phyloP scores from a whole-genome alignment of 2,329 filamentous ascomycete species.

The Colletotrichum noveboracense region DNA sequence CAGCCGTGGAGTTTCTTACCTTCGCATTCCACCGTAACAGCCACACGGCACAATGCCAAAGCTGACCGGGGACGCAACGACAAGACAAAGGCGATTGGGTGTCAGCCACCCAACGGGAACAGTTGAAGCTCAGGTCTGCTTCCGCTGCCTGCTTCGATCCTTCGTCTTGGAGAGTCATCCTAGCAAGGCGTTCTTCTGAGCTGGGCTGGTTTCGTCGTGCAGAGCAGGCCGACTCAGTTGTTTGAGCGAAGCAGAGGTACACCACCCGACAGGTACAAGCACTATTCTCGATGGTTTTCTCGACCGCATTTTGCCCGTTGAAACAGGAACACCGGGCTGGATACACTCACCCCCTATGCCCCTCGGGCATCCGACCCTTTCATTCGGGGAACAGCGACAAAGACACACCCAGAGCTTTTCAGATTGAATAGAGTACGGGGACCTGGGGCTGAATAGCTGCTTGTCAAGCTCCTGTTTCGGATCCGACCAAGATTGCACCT shows the following conservation, averaged over 20 bases:
- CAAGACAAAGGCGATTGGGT: not conserved
- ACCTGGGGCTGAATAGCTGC: not conserved
- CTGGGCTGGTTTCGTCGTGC: conserved; percentile 4
- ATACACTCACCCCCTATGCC: conserved; percentile 2
- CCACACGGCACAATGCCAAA: not conserved
- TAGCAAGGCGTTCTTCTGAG: not conserved
- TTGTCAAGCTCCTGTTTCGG: not conserved
- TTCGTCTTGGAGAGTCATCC: not conserved
- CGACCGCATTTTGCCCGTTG: not conserved
- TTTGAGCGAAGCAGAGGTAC: not conserved
- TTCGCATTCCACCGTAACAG: not conserved
- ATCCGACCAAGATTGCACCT: not conserved
- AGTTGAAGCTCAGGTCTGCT: not conserved
- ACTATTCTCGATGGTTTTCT: not conserved
- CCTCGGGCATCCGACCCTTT: not conserved
- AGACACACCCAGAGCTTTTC: conserved; percentile 12
- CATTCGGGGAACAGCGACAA: not conserved
- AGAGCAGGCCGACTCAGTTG: not conserved
- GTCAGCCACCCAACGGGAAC: not conserved
- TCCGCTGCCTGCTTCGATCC: not conserved
- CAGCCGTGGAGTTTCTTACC: not conserved
- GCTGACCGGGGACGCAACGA: not conserved
- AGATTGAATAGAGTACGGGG: not conserved
- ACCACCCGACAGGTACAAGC: not conserved
- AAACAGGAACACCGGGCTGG: conserved; percentile 5